Evolutionary conservation across 2,329 filamentous ascomycete species (phyloP).

Genomic region (Lecanicillium sp.): DNA sequence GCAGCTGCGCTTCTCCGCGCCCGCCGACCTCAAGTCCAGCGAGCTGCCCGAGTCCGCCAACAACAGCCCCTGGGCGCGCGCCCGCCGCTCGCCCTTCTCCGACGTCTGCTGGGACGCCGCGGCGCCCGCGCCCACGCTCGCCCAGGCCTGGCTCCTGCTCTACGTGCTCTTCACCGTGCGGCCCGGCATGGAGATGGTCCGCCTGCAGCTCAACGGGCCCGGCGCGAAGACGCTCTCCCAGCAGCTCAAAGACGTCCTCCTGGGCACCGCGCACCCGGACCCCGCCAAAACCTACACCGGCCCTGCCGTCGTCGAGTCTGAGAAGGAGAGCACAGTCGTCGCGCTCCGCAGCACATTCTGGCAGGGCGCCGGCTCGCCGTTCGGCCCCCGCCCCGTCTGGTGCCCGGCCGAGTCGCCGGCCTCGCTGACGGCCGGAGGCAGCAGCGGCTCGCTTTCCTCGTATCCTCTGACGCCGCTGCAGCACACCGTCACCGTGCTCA

Average conservation of each 20-base stretch:
- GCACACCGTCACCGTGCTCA: slow-evolving; percentile 35
- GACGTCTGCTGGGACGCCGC: slow-evolving; percentile 38
- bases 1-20: slow-evolving; percentile 39
- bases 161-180: slow-evolving; percentile 48
- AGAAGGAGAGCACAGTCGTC: slow-evolving; percentile 32
- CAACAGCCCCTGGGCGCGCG: slow-evolving; percentile 52
- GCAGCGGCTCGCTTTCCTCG: slow-evolving; percentile 32
- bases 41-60: slow-evolving; percentile 44
- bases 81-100: slow-evolving; percentile 45
- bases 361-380: slow-evolving; percentile 63
- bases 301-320: slow-evolving; percentile 18
- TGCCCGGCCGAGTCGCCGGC: slow-evolving; percentile 39
- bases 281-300: slow-evolving; percentile 22
- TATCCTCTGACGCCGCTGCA: slow-evolving; percentile 45
- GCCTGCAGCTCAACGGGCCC: slow-evolving; percentile 38
- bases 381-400: slow-evolving; percentile 60
- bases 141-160: slow-evolving; percentile 47
- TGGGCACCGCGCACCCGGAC: slow-evolving; percentile 44
- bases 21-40: slow-evolving; percentile 41
- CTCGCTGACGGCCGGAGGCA: slow-evolving; percentile 26
- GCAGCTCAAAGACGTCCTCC: slow-evolving; percentile 41
- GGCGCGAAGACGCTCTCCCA: slow-evolving; percentile 28
- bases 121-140: slow-evolving; percentile 34
- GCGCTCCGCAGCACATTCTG: slow-evolving; percentile 55
- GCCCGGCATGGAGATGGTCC: slow-evolving; percentile 42